phyloP scores from a whole-genome alignment of 495 filamentous ascomycete genomes.

The Penicillium ochrochloron region DNA sequence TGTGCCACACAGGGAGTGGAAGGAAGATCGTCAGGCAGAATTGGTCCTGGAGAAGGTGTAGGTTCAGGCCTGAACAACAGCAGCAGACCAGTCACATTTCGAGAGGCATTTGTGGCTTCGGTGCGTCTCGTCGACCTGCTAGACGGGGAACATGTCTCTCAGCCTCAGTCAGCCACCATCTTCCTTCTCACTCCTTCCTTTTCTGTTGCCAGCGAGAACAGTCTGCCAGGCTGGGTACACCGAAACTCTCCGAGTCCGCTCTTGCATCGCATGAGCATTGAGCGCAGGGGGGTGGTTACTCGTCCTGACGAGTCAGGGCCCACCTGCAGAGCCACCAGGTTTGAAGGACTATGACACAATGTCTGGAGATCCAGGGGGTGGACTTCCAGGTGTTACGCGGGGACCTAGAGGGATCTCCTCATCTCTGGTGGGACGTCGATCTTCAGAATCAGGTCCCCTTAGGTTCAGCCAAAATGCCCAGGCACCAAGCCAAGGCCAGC shows the following conservation, averaged over 20 bases:
- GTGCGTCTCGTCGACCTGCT: neutral
- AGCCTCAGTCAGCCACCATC: slow-evolving; percentile 18
- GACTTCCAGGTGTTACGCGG: slow-evolving; percentile 9
- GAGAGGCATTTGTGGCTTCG: neutral
- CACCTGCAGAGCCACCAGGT: neutral
- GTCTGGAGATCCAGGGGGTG: neutral
- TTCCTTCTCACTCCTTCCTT: neutral
- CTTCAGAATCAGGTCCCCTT: slow-evolving; percentile 26
- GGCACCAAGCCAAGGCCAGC: neutral
- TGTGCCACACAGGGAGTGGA: slow-evolving; percentile 25
- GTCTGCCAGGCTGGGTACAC: slow-evolving; percentile 9
- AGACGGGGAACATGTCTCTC: slow-evolving; percentile 8
- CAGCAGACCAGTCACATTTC: slow-evolving; percentile 8
- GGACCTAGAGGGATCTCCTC: slow-evolving; percentile 7
- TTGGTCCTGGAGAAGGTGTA: neutral
- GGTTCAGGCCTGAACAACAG: neutral
- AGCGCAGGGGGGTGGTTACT: neutral
- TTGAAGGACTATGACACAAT: slow-evolving; percentile 16
- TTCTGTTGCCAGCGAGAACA: no score
- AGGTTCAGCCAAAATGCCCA: slow-evolving; percentile 11
- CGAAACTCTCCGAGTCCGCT: slow-evolving; percentile 26
- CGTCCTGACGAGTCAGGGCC: neutral
- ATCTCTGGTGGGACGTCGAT: slow-evolving; percentile 13
- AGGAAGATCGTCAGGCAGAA: neutral
- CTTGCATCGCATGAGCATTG: neutral